Base-by-base conservation (phyloP, 2,329 filamentous ascomycete genomes). In the Nemania sp. region DNA sequence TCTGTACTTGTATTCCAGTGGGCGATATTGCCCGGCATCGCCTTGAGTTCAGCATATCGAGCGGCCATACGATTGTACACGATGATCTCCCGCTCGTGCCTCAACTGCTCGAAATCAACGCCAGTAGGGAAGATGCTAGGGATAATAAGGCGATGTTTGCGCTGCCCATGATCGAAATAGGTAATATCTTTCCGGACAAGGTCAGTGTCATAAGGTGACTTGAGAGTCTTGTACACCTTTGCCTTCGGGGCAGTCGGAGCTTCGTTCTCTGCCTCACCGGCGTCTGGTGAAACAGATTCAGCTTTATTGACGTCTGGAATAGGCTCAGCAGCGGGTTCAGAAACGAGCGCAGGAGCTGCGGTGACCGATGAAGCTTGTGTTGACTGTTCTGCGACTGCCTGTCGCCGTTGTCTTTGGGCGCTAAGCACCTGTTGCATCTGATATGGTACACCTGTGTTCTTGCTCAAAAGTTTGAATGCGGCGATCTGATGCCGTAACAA, bases 11-110 rank as follows among this genome's bases (percentile, higher is more conserved):
- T 84, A 66, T 97, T 91, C 89, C 91, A 95, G 44, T 90, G 88
- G 24, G 87, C 90, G 44, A 97, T 79, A 66, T 96, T 96, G 28
- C 89, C 91, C 14, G 91, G 89, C 15, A 96, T 76, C 24, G 86
- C 83, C 68, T 91, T 92, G 22, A 99, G 77, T 69, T 97, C 91
- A 8, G 86, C 79, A 68, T 93, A 93, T 40, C 94, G 84, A 41
- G 92, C 85, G 59, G 85, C 86, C 76, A 99, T 91, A 49, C 91
- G 86, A 72, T 96, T 97, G 75, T 94, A 95, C 19, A 97, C 78
- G 42, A 94, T 86, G 53, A 88, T 85, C 69, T 97, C 94, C 39
- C 91, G 85, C 68, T 97, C 91, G 61, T 93, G 89, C 46, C 90
- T 85, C 53, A 96, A 71, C 58, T 91, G 88, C 61, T 96, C 91